Evolutionary conservation across 1,284 basidiomycete species (phyloP).

Genomic region (Ustilago bromivora): DNA sequence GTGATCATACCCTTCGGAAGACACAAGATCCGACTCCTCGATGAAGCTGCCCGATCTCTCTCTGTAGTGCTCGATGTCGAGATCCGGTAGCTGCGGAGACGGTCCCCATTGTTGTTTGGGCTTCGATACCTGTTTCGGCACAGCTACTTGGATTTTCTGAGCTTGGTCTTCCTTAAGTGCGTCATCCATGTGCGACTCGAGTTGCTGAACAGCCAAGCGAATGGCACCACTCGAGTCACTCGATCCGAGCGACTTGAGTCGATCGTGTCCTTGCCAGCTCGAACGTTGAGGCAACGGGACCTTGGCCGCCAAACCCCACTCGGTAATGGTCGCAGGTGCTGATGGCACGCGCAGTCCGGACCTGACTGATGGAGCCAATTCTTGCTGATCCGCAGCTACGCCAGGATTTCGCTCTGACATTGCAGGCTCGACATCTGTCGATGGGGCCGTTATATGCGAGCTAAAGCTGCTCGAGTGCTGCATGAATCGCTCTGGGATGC

Average conservation of each 20-base stretch:
- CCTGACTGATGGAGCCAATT: slow-evolving; percentile 15
- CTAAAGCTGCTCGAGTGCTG: slow-evolving; percentile 21
- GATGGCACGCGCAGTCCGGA: slow-evolving; percentile 35
- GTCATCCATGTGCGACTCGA: slow-evolving; percentile 57
- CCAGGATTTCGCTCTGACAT: not conserved
- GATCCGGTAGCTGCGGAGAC: slow-evolving; percentile 49
- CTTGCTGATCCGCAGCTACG: slow-evolving; percentile 5
- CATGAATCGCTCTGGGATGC: slow-evolving; percentile 41
- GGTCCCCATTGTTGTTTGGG: slow-evolving; percentile 50
- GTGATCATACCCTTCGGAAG: not conserved
- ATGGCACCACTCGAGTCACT: slow-evolving; percentile 39
- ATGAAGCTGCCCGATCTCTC: slow-evolving; percentile 54
- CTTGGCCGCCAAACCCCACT: slow-evolving; percentile 18
- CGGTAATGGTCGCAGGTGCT: slow-evolving; percentile 31
- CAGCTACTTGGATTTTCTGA: slow-evolving; percentile 18
- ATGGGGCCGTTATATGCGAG: not conserved
- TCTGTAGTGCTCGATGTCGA: slow-evolving; percentile 40
- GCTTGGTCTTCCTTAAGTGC: slow-evolving; percentile 41
- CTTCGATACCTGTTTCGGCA: slow-evolving; percentile 3
- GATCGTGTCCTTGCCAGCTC: slow-evolving; percentile 40
- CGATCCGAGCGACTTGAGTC: slow-evolving; percentile 28
- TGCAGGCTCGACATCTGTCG: not conserved
- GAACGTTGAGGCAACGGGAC: slow-evolving; percentile 40
- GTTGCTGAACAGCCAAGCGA: slow-evolving; percentile 47
- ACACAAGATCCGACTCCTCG: slow-evolving; percentile 42